Conservation (phyloP, 148 eudicot genomes). For the Camellia lanceoleosa region DNA sequence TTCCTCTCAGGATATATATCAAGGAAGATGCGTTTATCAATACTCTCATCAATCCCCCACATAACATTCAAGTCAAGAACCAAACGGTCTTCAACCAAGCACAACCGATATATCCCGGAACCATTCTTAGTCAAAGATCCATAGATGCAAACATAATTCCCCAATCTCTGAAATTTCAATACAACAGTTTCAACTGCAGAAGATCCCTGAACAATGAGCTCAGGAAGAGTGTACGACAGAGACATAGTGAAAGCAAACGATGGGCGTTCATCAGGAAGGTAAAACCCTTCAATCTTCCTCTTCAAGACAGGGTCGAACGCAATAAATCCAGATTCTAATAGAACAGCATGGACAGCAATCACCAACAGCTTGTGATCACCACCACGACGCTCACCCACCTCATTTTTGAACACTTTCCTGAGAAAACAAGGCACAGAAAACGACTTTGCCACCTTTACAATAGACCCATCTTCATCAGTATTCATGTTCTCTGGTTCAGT, state of each 20-base stretch:
- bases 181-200: constrained; percentile 32
- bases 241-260: constrained; percentile 45
- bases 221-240: constrained; percentile 67
- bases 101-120: constrained; percentile 36
- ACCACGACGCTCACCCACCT: constrained; percentile 57
- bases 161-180: constrained; percentile 68
- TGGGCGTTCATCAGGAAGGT: constrained; percentile 56
- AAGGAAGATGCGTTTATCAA: constrained; percentile 11
- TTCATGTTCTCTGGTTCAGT: constrained; percentile 41
- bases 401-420: constrained; percentile 70
- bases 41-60: constrained; percentile 39
- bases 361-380: constrained; percentile 61
- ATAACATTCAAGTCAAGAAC: constrained; percentile 50
- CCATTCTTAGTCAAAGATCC: constrained; percentile 52
- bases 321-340: constrained; percentile 80
- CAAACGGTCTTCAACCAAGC: constrained; percentile 55
- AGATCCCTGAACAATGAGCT: constrained; percentile 26
- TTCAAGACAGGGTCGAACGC: constrained; percentile 44
- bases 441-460: constrained; percentile 27
- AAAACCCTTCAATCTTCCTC: constrained; percentile 45
- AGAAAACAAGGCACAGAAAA: constrained; percentile 79
- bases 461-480: constrained; percentile 42
- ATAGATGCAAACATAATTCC: constrained; percentile 53
- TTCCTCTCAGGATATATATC: constrained; percentile 42
- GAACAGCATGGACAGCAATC: constrained; percentile 78